A percentile compares a stretch with the other conserved stretches of the same genome.
Evolutionary conservation across 345 rosid genomes (phyloP).

Genomic region (Gossypioides kirkii): DNA sequence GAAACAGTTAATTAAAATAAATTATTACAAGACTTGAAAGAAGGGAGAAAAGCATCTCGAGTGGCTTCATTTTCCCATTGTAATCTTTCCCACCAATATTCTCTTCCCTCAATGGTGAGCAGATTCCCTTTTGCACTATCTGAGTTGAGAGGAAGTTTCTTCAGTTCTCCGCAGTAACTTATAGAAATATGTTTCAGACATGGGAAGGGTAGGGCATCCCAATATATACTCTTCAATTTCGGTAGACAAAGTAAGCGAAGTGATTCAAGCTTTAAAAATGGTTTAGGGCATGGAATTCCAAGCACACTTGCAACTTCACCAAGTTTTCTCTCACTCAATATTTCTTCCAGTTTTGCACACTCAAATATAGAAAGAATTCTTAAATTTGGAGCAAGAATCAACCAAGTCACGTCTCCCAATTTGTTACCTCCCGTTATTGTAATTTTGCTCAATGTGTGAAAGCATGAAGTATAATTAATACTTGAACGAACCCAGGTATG

Average conservation of each 20-base stretch:
- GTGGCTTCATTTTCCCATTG: not conserved
- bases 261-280: too few relatives aligned
- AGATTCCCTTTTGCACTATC: not conserved
- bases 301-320: too few relatives aligned
- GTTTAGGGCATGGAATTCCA: too few relatives aligned
- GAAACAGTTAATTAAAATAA: too few relatives aligned
- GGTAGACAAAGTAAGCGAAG: too few relatives aligned
- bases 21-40: too few relatives aligned
- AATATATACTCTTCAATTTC: too few relatives aligned
- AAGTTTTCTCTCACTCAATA: too few relatives aligned
- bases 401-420: not conserved
- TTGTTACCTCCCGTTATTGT: not conserved
- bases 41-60: too few relatives aligned
- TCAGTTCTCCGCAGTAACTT: not conserved
- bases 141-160: slow-evolving; percentile 23
- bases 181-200: not conserved
- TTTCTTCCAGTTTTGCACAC: not conserved
- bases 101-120: not conserved
- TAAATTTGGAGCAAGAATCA: too few relatives aligned
- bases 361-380: not conserved
- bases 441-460: not conserved
- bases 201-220: slow-evolving; percentile 12
- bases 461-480: not conserved
- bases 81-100: not conserved
- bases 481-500: too few relatives aligned